phyloP scores from a whole-genome alignment of 192 early-diverging fungal species.

The Powellomyces hirtus region DNA sequence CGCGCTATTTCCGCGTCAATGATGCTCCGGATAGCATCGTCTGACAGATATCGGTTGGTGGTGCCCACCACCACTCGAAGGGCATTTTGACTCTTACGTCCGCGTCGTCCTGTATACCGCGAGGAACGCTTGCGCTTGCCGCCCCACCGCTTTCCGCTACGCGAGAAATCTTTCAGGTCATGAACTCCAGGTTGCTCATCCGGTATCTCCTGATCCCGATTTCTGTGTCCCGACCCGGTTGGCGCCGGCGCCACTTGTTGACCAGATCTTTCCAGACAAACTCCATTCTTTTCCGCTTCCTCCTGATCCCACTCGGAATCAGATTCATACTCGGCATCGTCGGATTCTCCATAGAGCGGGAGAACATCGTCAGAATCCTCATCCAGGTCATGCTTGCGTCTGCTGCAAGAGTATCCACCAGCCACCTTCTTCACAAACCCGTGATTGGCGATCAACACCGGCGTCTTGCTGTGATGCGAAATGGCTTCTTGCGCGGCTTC shows the following conservation, averaged over 20 bases:
- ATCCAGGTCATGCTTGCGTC: not conserved
- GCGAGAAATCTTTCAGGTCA: slow-evolving; percentile 16
- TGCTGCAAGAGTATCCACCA: slow-evolving; percentile 17
- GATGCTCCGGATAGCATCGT: not conserved
- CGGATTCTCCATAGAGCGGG: slow-evolving; percentile 47
- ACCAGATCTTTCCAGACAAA: not conserved
- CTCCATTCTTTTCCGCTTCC: slow-evolving; percentile 6
- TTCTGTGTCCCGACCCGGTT: too few relatives aligned
- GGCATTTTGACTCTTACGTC: too few relatives aligned
- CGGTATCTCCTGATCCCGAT: not conserved
- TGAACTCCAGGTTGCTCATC: not conserved
- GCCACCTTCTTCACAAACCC: slow-evolving; percentile 4
- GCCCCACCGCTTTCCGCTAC: not conserved
- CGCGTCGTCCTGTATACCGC: not conserved
- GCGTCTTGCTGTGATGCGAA: not conserved
- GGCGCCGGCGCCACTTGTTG: too few relatives aligned
- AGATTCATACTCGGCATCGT: slow-evolving; percentile 43
- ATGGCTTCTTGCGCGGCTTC: not conserved
- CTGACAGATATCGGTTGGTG: not conserved
- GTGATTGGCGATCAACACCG: not conserved
- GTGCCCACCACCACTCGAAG: not conserved
- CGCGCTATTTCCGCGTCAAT: not conserved
- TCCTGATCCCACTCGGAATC: slow-evolving; percentile 29
- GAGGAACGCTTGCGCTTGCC: not conserved
- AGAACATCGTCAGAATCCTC: slow-evolving; percentile 27